phyloP scores from a whole-genome alignment of 1,284 basidiomycete genomes.

The Ustilago loliicola region DNA sequence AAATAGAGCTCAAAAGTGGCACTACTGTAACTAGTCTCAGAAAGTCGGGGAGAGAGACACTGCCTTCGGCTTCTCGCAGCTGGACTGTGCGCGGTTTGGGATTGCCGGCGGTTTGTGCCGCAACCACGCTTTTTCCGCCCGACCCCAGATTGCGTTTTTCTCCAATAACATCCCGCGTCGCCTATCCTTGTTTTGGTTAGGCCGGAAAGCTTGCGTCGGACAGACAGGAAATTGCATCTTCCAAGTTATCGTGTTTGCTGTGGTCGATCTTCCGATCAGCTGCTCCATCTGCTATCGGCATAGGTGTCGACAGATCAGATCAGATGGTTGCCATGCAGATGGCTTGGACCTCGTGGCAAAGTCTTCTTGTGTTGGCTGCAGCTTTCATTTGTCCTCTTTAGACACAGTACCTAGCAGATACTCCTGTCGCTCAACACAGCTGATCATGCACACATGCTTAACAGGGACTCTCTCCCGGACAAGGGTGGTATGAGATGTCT shows the following conservation, averaged over 20 bases:
- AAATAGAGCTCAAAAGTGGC: not conserved
- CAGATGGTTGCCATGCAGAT: not conserved
- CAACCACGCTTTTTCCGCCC: not conserved
- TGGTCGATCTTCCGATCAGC: not conserved
- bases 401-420: too few species aligned
- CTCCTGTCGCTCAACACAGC: too few species aligned
- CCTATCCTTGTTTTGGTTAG: not conserved
- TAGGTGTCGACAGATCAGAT: not conserved
- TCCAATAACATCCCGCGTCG: not conserved
- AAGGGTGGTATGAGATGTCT: too few species aligned
- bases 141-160: not conserved
- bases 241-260: conserved; percentile 2
- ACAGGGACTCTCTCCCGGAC: too few species aligned
- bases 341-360: not conserved
- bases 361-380: not conserved
- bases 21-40: too few species aligned
- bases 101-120: conserved; percentile 13
- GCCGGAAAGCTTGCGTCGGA: not conserved
- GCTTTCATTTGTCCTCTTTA: not conserved
- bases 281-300: not conserved
- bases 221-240: not conserved
- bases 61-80: not conserved
- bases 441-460: too few species aligned
- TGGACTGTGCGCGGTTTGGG: conserved; percentile 10
- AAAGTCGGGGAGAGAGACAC: too few species aligned